A percentile compares a stretch with the other conserved stretches of the same genome.
Conservation (phyloP, 2,329 filamentous ascomycete genomes). For the Ophiosphaerella narmari region DNA sequence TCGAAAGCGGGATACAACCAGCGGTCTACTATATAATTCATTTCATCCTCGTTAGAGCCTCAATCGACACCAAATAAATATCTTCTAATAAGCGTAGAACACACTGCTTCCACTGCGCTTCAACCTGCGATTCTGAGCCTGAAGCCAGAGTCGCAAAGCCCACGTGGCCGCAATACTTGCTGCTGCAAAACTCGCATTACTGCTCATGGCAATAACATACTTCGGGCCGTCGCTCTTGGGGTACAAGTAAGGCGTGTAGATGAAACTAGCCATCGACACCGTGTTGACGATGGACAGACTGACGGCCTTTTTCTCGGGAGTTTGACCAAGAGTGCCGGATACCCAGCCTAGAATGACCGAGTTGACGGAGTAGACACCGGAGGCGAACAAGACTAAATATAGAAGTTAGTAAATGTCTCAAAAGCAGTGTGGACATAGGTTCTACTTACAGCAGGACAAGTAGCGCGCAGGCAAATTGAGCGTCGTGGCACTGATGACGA, state of each 20-base stretch:
- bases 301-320: constrained; percentile 51
- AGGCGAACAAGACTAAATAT: constrained; percentile 25
- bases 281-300: constrained; percentile 51
- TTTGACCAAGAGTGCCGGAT: constrained; percentile 48
- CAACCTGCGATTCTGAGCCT: constrained; percentile 12
- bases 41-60: no score
- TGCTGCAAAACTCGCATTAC: constrained; percentile 23
- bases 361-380: constrained; percentile 29
- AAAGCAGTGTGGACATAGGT: no score
- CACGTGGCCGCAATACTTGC: constrained; percentile 18
- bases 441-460: constrained; percentile 20
- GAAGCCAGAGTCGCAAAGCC: constrained; percentile 17
- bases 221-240: constrained; percentile 25
- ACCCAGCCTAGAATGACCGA: constrained; percentile 48
- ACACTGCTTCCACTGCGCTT: constrained; percentile 12
- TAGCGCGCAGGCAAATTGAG: constrained; percentile 43
- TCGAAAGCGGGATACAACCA: no score
- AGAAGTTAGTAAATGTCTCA: no score
- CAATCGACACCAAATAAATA: background rate
- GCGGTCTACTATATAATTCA: no score
- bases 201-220: constrained; percentile 27
- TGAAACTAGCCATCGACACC: constrained; percentile 46
- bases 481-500: constrained; percentile 43
- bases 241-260: constrained; percentile 51
- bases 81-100: constrained; percentile 19